Evolutionary conservation across 2,329 filamentous ascomycete species (phyloP).

Genomic region (Plenodomus lindquistii): DNA sequence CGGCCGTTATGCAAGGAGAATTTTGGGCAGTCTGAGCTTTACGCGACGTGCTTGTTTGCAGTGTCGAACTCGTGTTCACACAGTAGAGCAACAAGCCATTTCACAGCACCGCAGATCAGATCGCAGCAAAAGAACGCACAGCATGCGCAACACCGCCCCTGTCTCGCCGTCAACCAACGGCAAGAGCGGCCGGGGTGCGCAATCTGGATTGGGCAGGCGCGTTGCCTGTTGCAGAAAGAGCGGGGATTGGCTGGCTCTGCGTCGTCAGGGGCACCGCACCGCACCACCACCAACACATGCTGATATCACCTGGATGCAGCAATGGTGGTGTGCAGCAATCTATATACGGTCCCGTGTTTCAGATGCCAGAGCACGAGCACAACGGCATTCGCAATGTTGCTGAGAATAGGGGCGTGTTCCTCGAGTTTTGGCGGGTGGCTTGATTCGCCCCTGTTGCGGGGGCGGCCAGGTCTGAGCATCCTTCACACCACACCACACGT

Average conservation of each 20-base stretch:
- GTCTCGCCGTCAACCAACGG: not conserved
- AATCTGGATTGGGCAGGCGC: conserved; percentile 24
- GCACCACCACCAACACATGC: conserved; percentile 7
- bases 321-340: conserved; percentile 17
- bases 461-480: not conserved
- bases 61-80: too few relatives aligned
- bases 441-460: not conserved
- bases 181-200: conserved; percentile 11
- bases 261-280: conserved; percentile 15
- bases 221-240: conserved; percentile 7
- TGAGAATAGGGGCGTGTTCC: conserved; percentile 13
- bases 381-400: conserved; percentile 2
- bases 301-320: conserved; percentile 4
- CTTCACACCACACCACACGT: conserved; percentile 1
- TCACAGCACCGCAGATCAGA: not conserved
- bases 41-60: too few relatives aligned
- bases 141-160: not conserved
- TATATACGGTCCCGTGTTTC: conserved; percentile 17
- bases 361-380: conserved; percentile 7
- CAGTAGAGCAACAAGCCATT: too few relatives aligned
- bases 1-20: not conserved
- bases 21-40: too few relatives aligned
- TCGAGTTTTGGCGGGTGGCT: not conserved
- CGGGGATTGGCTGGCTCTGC: conserved; percentile 4
- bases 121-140: not conserved